These are phyloP conservation scores for Serendipita sp. DNA, from an alignment of 768 basidiomycete genomes.

Conservation along the genomic window DNA sequence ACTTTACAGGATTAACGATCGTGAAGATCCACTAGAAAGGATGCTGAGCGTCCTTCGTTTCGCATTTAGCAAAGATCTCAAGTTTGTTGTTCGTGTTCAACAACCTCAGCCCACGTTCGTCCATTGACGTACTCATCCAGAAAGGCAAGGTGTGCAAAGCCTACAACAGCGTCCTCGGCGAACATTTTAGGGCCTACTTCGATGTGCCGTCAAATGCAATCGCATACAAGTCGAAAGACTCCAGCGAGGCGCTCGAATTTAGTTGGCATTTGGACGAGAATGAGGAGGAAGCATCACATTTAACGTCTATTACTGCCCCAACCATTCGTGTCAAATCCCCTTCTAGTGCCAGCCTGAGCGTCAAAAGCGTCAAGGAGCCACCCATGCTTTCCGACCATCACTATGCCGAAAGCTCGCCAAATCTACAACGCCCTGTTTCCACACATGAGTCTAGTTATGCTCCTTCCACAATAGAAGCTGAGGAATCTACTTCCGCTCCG, in stretches of 20 bases:
- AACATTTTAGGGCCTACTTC: conserved; percentile 83
- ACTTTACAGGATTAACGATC: conserved; percentile 67
- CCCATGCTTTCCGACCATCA: conserved; percentile 5
- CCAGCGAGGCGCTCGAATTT: conserved; percentile 26
- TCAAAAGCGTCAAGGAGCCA: conserved; percentile 7
- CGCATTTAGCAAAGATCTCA: conserved; percentile 84
- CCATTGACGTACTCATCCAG: conserved; percentile 24
- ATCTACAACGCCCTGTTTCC: neutral
- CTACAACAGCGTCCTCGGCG: conserved; percentile 74
- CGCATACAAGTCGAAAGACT: conserved; percentile 40
- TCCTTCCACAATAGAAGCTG: conserved; percentile 24
- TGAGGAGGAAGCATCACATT: conserved; percentile 7
- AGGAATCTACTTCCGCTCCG: conserved; percentile 20
- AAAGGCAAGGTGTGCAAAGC: conserved; percentile 91
- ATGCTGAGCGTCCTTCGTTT: conserved; percentile 89
- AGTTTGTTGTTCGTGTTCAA: conserved; percentile 54
- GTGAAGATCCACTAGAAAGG: conserved; percentile 79
- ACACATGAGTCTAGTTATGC: conserved; percentile 22
- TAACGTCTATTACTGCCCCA: conserved; percentile 9
- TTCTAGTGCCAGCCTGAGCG: conserved; percentile 1
- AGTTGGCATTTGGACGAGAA: conserved; percentile 7
- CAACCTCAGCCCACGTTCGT: neutral
- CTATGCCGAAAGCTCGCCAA: conserved; percentile 4
- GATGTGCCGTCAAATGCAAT: conserved; percentile 32
- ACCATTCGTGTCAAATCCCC: conserved; percentile 4